Evolutionary conservation across 345 rosid genomes (phyloP), one percentile per base, ranked within the genome.

Genomic region (Xanthoceras sorbifolium): DNA sequence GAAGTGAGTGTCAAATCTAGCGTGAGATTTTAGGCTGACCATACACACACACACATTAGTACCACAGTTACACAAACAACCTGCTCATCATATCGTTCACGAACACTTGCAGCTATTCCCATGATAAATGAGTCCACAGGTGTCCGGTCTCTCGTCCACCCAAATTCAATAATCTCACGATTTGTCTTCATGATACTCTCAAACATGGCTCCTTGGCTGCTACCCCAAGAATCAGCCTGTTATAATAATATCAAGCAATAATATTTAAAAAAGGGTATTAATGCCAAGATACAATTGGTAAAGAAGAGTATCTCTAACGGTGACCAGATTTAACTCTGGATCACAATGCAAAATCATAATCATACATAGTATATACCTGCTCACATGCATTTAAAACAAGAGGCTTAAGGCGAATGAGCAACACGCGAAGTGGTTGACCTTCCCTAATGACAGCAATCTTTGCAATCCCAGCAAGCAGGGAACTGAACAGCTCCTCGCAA

Each of bases 71-170:
- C 64, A 52, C 22, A 71, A 73, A 81, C 59, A 22, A 95, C 99
- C 99, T 92, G 97, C 72, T 94, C 98, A 74, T 90, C 94, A 57
- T 85, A 90, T 84, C 95, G 87, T 82, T 96, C 99, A 46, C 98
- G 97, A 48, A 96, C 86, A 69, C 93, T 91, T 82, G 94, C 81
- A 42, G 95, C 97, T 84, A 96, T 82, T 60, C 97, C 98, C 90
- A 86, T 87, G 79, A 97, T 89, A 86, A 92, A 97, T 74, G 97
- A 94, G 85, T 97, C 98, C 76, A 97, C 91, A 64, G 99, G 97
- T 76, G 97, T 91, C 26, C 98, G 94, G 83, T 97, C 98, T 83
- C 88, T 97, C 84, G 83, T 71, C 99, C 98, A 97, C 61, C 94
- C 93, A 89, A 92, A 89, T 85, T 94, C 95, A 81, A 94, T 94